Conservation (phyloP, 2,329 filamentous ascomycete species). For the Raffaelea deltoideospora region DNA sequence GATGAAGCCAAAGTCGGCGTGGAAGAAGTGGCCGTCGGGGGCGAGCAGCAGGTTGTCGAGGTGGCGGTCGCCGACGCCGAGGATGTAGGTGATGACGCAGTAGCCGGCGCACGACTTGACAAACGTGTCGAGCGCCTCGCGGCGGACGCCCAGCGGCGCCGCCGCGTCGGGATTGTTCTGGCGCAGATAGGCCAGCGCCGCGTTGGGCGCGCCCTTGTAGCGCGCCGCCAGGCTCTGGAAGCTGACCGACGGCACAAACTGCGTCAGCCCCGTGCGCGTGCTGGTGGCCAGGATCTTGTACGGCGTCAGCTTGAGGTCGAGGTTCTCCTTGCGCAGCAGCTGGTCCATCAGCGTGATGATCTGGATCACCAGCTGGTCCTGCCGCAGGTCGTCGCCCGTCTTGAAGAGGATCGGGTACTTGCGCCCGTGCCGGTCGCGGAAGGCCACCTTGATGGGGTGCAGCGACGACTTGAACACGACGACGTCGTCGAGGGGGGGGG, state of each 20-base stretch:
- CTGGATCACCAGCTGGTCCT: constrained; percentile 91
- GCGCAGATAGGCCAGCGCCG: constrained; percentile 68
- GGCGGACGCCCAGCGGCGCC: constrained; percentile 71
- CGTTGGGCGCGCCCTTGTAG: constrained; percentile 49
- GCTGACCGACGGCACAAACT: constrained; percentile 79
- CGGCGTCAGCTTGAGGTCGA: constrained; percentile 86
- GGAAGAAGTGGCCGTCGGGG: constrained; percentile 89
- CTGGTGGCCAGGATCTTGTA: constrained; percentile 95
- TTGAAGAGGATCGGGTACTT: constrained; percentile 95
- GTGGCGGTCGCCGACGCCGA: constrained; percentile 91
- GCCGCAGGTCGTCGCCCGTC: constrained; percentile 85
- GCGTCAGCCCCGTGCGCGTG: constrained; percentile 74
- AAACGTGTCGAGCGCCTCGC: constrained; percentile 88
- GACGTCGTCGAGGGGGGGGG: constrained; percentile 52
- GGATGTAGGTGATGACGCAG: constrained; percentile 94
- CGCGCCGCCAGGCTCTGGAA: constrained; percentile 73
- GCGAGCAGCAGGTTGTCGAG: constrained; percentile 87
- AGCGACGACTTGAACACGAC: constrained; percentile 93
- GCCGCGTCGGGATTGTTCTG: constrained; percentile 77
- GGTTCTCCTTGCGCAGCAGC: constrained; percentile 84
- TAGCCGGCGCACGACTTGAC: constrained; percentile 94
- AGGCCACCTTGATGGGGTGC: constrained; percentile 79
- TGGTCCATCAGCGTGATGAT: constrained; percentile 98
- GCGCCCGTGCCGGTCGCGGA: constrained; percentile 62
- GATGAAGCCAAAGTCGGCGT: constrained; percentile 97